Percentiles rank a stretch among this genome's conserved stretches.
Conservation (phyloP, 2,329 filamentous ascomycete species). For the Colletotrichum graminicola region DNA sequence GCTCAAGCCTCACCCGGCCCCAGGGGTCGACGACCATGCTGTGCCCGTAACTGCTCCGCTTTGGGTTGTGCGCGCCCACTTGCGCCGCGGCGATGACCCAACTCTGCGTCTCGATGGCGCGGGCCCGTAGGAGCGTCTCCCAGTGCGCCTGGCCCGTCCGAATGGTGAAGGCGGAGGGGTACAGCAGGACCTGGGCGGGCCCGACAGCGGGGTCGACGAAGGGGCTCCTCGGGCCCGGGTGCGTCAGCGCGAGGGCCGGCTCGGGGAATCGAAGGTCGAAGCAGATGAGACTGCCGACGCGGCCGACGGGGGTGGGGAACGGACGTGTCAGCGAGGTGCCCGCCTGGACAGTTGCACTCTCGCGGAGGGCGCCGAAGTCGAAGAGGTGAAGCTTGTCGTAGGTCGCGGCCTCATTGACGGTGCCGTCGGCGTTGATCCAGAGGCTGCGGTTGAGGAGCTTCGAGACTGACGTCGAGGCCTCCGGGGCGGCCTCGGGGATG, state of each 20-base stretch:
- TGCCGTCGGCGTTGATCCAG: conserved; percentile 62
- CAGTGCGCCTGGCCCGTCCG: conserved; percentile 89
- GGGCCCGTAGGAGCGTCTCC: conserved; percentile 80
- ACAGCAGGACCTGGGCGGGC: conserved; percentile 81
- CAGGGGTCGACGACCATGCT: conserved; percentile 89
- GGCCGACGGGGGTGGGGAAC: conserved; percentile 79
- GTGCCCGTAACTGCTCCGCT: conserved; percentile 85
- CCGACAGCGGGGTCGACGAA: conserved; percentile 46
- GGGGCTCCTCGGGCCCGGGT: conserved; percentile 49
- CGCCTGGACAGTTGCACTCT: conserved; percentile 73
- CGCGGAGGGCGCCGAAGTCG: conserved; percentile 70
- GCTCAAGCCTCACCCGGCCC: conserved; percentile 79
- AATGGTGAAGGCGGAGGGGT: conserved; percentile 91
- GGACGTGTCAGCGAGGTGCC: conserved; percentile 75
- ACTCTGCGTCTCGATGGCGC: conserved; percentile 89
- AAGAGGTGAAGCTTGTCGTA: conserved; percentile 96
- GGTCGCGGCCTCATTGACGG: conserved; percentile 54
- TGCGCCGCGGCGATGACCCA: conserved; percentile 92
- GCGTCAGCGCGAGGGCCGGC: conserved; percentile 74
- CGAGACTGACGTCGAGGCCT: conserved; percentile 39
- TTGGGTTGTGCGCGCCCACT: conserved; percentile 78
- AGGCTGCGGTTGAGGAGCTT: conserved; percentile 66
- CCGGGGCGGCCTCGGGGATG: conserved; percentile 55
- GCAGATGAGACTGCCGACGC: conserved; percentile 85
- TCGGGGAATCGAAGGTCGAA: conserved; percentile 92